Base-by-base conservation (phyloP, 352 stramenopile genomes). In the Globisporangium polare region DNA sequence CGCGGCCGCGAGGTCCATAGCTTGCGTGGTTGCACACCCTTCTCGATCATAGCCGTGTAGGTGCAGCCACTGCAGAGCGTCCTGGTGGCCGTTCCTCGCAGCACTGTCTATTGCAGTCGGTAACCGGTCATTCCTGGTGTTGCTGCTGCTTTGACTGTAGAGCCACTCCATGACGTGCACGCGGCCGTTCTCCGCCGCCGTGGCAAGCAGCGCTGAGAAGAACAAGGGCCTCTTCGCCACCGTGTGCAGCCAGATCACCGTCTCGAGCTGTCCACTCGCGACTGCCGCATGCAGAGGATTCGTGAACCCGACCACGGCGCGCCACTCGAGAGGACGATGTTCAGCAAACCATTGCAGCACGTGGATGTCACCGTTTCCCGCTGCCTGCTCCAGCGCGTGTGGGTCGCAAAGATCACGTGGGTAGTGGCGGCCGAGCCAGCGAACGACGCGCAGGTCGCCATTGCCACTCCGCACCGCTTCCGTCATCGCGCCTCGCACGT, bases 21-120 rank as follows among this genome's bases (percentile, higher is more conserved):
- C 47, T 24, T 20, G 39, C 24, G 29, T 53, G 37, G 54, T 53
- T 18, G 73, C 81, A 3, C 76, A 74, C 67, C 24, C 26, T 3
- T 45, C 39, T n/a, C 15, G 39, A 20, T 87, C 72, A 8, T 68
- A 74, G 2, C 77, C 59, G 45, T 86, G 60, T 4, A 33, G 35
- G 26, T 91, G 79, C 9, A 91, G 68, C 79, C 79, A 91, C 37
- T 85, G 51, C 6, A 91, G 57, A 3, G 88, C 72, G 0, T 72
- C 50, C 15, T 89, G 60, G 39, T 91, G 74, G 15, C 82, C 82
- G 49, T 80, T 63, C 37, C 78, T 67, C 0, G 82, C 77, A 0
- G 82, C 82, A 65, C 84, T 86, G 60, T 89, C 82, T 54, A 91
- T 89, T 8, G 82, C 79, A n/a, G 5, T n/a, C 9, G 39, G 39